phyloP scores from a whole-genome alignment of 2,329 filamentous ascomycete species.

The Daldinia sp. region DNA sequence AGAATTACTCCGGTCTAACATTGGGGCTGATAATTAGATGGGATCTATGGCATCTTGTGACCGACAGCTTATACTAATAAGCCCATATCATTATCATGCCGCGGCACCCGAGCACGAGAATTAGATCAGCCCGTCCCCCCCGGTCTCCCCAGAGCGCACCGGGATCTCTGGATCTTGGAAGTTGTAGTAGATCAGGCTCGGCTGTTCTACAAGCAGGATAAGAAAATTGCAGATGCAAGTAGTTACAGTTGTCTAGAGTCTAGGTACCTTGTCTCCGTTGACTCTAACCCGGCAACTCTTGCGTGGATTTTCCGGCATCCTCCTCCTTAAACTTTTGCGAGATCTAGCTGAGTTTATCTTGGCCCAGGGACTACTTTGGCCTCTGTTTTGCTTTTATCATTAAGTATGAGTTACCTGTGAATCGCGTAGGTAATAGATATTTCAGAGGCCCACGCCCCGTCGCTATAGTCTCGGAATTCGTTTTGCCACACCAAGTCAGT shows the following conservation, averaged over 20 bases:
- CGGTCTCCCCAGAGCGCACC: background rate
- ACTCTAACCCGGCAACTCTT: background rate
- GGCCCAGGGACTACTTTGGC: constrained; percentile 11
- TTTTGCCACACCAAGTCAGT: too few species aligned
- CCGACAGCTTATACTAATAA: background rate
- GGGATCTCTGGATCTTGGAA: background rate
- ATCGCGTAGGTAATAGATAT: constrained; percentile 3
- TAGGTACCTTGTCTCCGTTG: too few species aligned
- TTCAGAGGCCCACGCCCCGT: too few species aligned
- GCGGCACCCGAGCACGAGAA: background rate
- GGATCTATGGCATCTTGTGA: background rate
- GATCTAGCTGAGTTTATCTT: constrained; percentile 7
- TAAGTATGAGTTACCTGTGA: constrained; percentile 8
- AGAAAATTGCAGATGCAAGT: background rate
- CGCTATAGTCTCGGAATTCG: background rate
- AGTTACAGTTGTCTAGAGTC: background rate
- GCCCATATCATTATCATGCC: background rate
- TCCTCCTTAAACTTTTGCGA: constrained; percentile 9
- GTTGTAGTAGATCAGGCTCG: background rate
- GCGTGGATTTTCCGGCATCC: background rate
- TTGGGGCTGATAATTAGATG: background rate
- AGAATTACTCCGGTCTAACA: background rate
- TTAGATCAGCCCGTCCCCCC: too few species aligned
- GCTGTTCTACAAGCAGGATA: background rate
- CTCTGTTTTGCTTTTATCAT: constrained; percentile 4